A percentile compares a stretch with the other conserved stretches of the same genome.
Conservation (phyloP, 306 rosid genomes). For the Rosa rugosa region DNA sequence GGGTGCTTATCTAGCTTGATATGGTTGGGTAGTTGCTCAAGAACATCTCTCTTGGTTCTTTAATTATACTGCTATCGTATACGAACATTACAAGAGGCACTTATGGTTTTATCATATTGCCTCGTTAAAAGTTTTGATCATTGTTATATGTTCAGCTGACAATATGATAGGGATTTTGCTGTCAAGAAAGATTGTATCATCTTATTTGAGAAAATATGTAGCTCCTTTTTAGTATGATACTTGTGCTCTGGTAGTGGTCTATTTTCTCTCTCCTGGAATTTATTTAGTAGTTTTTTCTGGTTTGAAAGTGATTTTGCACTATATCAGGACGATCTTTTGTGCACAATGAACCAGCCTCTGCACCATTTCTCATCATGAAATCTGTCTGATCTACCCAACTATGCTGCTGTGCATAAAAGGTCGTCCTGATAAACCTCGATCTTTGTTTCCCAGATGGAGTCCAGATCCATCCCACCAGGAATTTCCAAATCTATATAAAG, state of each 20-base stretch:
- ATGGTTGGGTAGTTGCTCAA: not conserved
- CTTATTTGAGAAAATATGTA: not conserved
- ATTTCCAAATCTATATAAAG: too few species aligned
- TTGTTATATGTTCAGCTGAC: not conserved
- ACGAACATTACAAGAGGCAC: not conserved
- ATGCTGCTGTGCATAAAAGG: too few species aligned
- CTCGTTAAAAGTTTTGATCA: constrained; percentile 22
- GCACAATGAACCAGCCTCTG: too few species aligned
- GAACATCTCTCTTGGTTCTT: not conserved
- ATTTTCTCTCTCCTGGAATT: not conserved
- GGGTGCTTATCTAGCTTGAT: not conserved
- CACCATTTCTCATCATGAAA: too few species aligned
- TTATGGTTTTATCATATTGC: not conserved
- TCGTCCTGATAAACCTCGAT: too few species aligned
- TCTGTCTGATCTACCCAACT: too few species aligned
- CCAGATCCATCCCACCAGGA: too few species aligned
- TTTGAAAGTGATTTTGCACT: too few species aligned
- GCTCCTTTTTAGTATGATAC: not conserved
- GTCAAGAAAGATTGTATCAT: not conserved
- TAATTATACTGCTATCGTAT: not conserved
- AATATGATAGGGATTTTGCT: not conserved
- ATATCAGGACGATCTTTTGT: too few species aligned
- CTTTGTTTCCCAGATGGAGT: too few species aligned
- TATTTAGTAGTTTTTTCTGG: too few species aligned
- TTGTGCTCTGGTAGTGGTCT: not conserved